Conservation (phyloP, 257 asterid genomes). For the Fraxinus pennsylvanica region DNA sequence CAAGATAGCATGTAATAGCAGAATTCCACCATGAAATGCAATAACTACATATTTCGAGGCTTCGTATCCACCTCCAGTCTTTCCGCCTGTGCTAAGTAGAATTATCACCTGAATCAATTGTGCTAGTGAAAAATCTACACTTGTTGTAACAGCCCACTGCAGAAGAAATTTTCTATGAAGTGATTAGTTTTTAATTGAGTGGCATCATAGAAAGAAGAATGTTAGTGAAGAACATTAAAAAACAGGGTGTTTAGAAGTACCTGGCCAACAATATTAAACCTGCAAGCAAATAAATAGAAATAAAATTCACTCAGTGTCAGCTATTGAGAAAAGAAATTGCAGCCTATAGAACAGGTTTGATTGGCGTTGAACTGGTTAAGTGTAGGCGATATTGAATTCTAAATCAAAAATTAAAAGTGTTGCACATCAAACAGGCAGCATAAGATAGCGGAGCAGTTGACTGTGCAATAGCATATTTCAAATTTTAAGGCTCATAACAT, state of each 20-base stretch:
- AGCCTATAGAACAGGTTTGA: neutral
- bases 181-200: constrained; percentile 24
- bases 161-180: constrained; percentile 26
- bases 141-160: constrained; percentile 99
- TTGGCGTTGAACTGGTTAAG: neutral
- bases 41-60: constrained; percentile 83
- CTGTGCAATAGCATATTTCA: neutral
- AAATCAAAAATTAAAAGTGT: neutral
- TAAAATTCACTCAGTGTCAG: constrained; percentile 9
- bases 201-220: constrained; percentile 17
- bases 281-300: constrained; percentile 40
- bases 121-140: constrained; percentile 85
- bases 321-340: neutral
- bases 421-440: constrained; percentile 3
- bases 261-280: constrained; percentile 99
- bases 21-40: constrained; percentile 69
- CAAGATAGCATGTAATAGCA: constrained; percentile 68
- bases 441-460: neutral
- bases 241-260: constrained; percentile 39
- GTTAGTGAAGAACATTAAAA: constrained; percentile 19
- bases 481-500: neutral
- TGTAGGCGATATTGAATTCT: neutral
- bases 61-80: constrained; percentile 81
- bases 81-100: constrained; percentile 90
- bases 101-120: constrained; percentile 90